Evolutionary conservation across 768 basidiomycete species (phyloP), one percentile per base, ranked within the genome.

Genomic region (Tulasnella sp.): DNA sequence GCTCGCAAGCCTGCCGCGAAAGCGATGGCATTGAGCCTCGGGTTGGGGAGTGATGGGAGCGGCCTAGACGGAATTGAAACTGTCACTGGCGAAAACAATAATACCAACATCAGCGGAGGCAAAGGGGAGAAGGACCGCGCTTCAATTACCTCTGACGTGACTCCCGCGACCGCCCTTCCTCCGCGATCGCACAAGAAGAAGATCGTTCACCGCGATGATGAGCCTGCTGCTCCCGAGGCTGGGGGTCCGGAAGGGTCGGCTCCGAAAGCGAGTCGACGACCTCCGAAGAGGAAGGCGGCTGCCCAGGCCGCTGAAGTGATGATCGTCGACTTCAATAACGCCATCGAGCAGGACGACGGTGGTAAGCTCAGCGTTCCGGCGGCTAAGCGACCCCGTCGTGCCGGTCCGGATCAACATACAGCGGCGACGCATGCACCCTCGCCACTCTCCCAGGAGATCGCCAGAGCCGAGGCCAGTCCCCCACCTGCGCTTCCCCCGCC

Each of bases 1-100:
- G 71, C 71, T 41, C 26, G 71, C 37, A 72, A 72, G 29, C 71
- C 71, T 17, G 71, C 71, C 36, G 71, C 71, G 34, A 72, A 72
- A 41, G 71, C 71, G 6, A 63, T 72, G 62, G 71, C 71, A 26
- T 37, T 72, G 39, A 64, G 35, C 44, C 71, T 72, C 5, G 71
- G 71, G 1, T 39, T 64, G 8, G 71, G 19, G n/a, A 72, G 71
- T 62, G 71, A 72, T 72, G 71, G 71, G 39, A 72, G 71, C 44
- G 62, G 59, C 32, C 40, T 72, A 39, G 71, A 72, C 44, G 40
- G 32, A 34, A 35, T 69, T 41, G 67, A 62, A 41, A 63, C 71
- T 7, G 26, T 22, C 52, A 59, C 26, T 59, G 52, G 52, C 52
- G 52, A 59, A 59, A 22, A 59, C 52, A 59, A 59, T n/a, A n/a